Evolutionary conservation across 495 filamentous ascomycete genomes (phyloP), one percentile per base, ranked within the genome.

Genomic region (Cercophora sp.): DNA sequence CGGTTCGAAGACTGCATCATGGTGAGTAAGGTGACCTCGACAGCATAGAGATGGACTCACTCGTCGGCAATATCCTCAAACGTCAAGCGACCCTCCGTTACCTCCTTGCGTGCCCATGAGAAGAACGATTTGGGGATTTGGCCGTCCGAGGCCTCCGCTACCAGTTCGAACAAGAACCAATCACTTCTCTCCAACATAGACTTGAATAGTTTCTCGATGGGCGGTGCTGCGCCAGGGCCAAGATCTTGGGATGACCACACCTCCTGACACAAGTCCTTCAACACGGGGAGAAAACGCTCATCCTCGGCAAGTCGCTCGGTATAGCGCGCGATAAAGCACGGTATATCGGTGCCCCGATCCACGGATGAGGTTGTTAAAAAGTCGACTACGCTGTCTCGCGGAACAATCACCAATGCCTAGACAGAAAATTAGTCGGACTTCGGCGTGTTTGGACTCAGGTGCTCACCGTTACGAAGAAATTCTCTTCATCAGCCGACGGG

Each of bases 371-470:
- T 35, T 45, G 53, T 42, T 26, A 64, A 32, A 27, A 59, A 59
- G 24, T 57, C 54, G n/a, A 48, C 59, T 24, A 62, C 36, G 18
- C 35, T 56, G 46, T 61, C 61, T 27, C 55, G 45, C 5, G 58
- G 44, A 24, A 61, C 46, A 3, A 64, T 36, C 13, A 64, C n/a
- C 15, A 62, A 23, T 5, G 52, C 56, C 56, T 58, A 26, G 15
- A 16, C 20, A 11, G 19, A 26, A n/a, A 16, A 35, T 23, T 6
- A 15, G 31, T 16, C 1, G 2, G n/a, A 16, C 5, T 27, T 27
- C 6, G 43, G 24, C 10, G 8, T 1, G 24, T 9, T 2, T n/a
- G 11, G 2, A 19, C 9, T n/a, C n/a, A n/a, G n/a, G n/a, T n/a
- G n/a, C n/a, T n/a, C n/a, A n/a, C n/a, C n/a, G n/a, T n/a, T n/a